These are phyloP conservation scores for Moesziomyces antarcticus DNA, from an alignment of 1,284 basidiomycete genomes.

Conservation along the genomic window DNA sequence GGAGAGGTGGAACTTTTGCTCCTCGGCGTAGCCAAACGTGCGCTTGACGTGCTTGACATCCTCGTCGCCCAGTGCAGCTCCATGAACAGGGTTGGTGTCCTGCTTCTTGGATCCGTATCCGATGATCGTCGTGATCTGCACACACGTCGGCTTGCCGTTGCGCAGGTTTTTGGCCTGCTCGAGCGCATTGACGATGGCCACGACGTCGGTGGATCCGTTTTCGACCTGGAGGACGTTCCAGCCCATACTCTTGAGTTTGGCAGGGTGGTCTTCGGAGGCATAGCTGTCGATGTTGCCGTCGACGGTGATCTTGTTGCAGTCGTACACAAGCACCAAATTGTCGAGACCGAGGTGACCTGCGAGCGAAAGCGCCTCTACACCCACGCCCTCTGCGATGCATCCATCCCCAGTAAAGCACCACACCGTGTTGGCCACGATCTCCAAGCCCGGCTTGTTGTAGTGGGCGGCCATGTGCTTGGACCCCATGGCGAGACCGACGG, in stretches of 20 bases:
- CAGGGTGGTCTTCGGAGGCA: slow-evolving; percentile 68
- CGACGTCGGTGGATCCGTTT: slow-evolving; percentile 55
- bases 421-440: slow-evolving; percentile 83
- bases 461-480: slow-evolving; percentile 86
- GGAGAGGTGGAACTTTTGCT: slow-evolving; percentile 82
- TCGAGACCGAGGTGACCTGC: slow-evolving; percentile 68
- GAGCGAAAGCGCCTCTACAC: slow-evolving; percentile 67
- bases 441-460: slow-evolving; percentile 86
- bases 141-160: slow-evolving; percentile 84
- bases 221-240: slow-evolving; percentile 68
- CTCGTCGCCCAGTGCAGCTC: slow-evolving; percentile 87
- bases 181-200: slow-evolving; percentile 74
- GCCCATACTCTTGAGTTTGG: slow-evolving; percentile 62
- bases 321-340: slow-evolving; percentile 68
- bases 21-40: slow-evolving; percentile 83
- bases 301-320: slow-evolving; percentile 68
- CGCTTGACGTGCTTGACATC: slow-evolving; percentile 85
- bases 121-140: slow-evolving; percentile 86
- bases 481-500: slow-evolving; percentile 91
- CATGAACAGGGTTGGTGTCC: slow-evolving; percentile 93
- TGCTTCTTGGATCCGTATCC: slow-evolving; percentile 90
- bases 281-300: slow-evolving; percentile 68
- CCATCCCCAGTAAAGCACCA: slow-evolving; percentile 69
- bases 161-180: slow-evolving; percentile 77
- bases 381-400: slow-evolving; percentile 70